phyloP scores from a whole-genome alignment of 768 basidiomycete genomes.

The Agrocybe pediades region DNA sequence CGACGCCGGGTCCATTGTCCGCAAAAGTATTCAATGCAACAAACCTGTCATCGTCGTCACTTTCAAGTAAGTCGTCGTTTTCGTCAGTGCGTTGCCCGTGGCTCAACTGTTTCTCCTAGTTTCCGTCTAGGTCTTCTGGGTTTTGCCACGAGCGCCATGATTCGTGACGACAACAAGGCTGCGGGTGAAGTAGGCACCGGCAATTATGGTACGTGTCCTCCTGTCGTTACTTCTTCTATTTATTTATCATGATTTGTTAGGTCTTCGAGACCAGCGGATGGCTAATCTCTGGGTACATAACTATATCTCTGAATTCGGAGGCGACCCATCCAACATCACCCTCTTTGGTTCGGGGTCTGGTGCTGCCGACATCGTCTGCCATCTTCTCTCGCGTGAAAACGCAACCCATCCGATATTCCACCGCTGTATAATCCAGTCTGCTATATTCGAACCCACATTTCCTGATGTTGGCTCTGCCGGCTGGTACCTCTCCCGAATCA shows the following conservation, averaged over 20 bases:
- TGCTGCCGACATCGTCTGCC: constrained; percentile 59
- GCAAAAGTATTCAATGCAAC: constrained; percentile 58
- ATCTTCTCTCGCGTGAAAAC: constrained; percentile 67
- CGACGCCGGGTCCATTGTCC: constrained; percentile 72
- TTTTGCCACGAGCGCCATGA: constrained; percentile 65
- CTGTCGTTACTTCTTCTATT: not conserved
- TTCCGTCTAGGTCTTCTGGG: constrained; percentile 80
- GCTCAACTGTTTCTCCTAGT: constrained; percentile 35
- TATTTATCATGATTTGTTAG: constrained; percentile 31
- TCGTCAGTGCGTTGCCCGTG: not conserved
- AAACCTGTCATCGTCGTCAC: constrained; percentile 75
- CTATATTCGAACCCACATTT: constrained; percentile 61
- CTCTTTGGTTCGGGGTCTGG: constrained; percentile 54
- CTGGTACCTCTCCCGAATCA: constrained; percentile 65
- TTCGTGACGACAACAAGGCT: constrained; percentile 66
- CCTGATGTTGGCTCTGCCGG: constrained; percentile 63
- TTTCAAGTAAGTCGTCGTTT: constrained; percentile 59
- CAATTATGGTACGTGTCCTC: constrained; percentile 61
- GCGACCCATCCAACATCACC: constrained; percentile 61
- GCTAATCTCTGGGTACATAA: constrained; percentile 66
- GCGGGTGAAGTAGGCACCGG: constrained; percentile 73
- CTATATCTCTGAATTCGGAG: constrained; percentile 66
- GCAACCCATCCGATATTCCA: constrained; percentile 62
- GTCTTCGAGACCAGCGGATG: constrained; percentile 63
- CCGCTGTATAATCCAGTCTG: constrained; percentile 77